Evolutionary conservation across 192 early-diverging fungal species (phyloP), one percentile per base, ranked within the genome.

Genomic region (Chytriomyces sp.): DNA sequence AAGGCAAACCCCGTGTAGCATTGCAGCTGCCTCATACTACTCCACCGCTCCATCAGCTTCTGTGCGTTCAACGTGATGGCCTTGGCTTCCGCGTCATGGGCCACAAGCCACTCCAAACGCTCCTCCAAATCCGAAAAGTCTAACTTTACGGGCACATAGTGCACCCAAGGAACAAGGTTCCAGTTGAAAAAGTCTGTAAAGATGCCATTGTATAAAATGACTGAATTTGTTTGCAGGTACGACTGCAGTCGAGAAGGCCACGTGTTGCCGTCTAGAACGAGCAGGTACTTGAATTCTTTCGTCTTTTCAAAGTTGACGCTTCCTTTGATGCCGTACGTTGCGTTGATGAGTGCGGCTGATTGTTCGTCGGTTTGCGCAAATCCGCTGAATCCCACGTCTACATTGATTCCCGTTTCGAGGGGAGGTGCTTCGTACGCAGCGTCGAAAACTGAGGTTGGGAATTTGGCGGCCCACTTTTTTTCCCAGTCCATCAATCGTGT

Each of bases 231-330:
- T 64, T 74, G 72, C 44, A 74, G 45, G 28, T 48, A 74, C 44
- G 23, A 9, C 61, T 64, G 59, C 16, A 64, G 28, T 13, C 72
- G 44, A 13, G 59, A 47, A 7, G 61, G 59, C 61, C 59, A 74
- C 18, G 72, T 76, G 74, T 76, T 76, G 35, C 74, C 74, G 26
- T 76, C 74, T 3, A 73, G 13, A 1, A 73, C 61, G 8, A 73
- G 8, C 18, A 78, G 69, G 45, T 78, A 79, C 60, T 79, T 79
- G 70, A 64, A 79, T 35, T 62, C 26, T 47, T 47, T 26, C 24
- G 68, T 75, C 53, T 79, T 13, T n/a, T 75, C 46, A 57, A 79
- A 79, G 18, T 7, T 23, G 28, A 79, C 77, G 16, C 43, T 7
- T 43, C 24, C 20, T 20, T 73, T 53, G 26, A 79, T 23, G 7